A percentile compares a stretch with the other conserved stretches of the same genome.
Evolutionary conservation across 495 filamentous ascomycete species (phyloP).

Genomic region (Podospora bellae-mahoneyi): DNA sequence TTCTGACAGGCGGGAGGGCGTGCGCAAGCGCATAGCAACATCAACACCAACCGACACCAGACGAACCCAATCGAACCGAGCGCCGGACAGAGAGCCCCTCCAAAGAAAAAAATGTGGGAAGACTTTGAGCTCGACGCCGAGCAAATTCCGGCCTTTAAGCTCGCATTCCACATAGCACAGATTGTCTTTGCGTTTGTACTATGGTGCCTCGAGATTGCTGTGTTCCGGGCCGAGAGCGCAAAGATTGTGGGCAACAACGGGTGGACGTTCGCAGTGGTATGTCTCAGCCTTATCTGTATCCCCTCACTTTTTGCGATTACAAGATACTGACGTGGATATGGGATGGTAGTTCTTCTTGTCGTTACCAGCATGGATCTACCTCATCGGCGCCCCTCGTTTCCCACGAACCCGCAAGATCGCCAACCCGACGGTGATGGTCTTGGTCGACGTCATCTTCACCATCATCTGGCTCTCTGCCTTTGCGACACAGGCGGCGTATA

Average conservation of each 20-base stretch:
- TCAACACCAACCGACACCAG: conserved; percentile 19
- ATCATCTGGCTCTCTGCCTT: conserved; percentile 85
- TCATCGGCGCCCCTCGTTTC: conserved; percentile 79
- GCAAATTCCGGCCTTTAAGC: conserved; percentile 55
- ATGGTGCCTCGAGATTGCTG: conserved; percentile 68
- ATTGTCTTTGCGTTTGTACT: conserved; percentile 64
- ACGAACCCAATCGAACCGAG: background rate
- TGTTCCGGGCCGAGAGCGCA: conserved; percentile 60
- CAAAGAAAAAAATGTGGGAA: conserved; percentile 32
- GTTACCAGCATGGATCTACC: conserved; percentile 77
- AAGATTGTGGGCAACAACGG: conserved; percentile 64
- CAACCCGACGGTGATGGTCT: conserved; percentile 76
- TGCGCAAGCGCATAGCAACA: conserved; percentile 2
- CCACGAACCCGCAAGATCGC: conserved; percentile 74
- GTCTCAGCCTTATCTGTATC: conserved; percentile 22
- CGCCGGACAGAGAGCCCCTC: conserved; percentile 1
- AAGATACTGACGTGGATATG: background rate
- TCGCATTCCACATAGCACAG: conserved; percentile 58
- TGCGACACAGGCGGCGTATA: conserved; percentile 67
- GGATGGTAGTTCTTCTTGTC: conserved; percentile 72
- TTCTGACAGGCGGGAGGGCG: conserved; percentile 1
- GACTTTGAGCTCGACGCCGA: conserved; percentile 49
- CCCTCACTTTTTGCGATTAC: background rate
- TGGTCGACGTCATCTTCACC: conserved; percentile 67
- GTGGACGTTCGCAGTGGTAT: conserved; percentile 77